A percentile compares a stretch with the other conserved stretches of the same genome.
phyloP scores from a whole-genome alignment of 768 basidiomycete species.

The Mrakia hoshinonis region DNA sequence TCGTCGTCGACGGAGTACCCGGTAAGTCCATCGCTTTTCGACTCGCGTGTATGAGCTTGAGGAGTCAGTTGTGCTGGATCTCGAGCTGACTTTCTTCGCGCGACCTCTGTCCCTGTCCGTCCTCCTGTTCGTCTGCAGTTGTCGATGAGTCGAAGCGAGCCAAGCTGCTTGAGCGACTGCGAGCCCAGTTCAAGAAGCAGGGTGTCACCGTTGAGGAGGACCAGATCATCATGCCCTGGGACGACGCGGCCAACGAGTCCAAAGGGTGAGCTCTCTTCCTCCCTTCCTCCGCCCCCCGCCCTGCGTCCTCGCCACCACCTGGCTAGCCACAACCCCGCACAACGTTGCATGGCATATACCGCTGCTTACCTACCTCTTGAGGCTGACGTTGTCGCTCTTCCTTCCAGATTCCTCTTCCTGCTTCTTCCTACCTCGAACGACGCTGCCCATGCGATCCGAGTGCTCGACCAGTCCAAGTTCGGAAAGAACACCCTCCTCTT shows the following conservation, averaged over 20 bases:
- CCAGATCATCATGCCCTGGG: conserved; percentile 81
- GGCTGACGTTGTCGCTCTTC: too few relatives aligned
- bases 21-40: conserved; percentile 27
- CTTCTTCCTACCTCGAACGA: conserved; percentile 40
- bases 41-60: not conserved
- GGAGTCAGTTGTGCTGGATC: not conserved
- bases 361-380: too few relatives aligned
- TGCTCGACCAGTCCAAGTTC: conserved; percentile 50
- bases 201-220: conserved; percentile 67
- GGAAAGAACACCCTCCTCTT: conserved; percentile 77
- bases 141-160: conserved; percentile 80
- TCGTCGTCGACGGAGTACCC: conserved; percentile 89
- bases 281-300: not conserved
- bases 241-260: conserved; percentile 68
- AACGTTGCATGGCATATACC: too few relatives aligned
- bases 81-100: not conserved
- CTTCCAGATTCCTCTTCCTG: conserved; percentile 65
- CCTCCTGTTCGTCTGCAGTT: conserved; percentile 26
- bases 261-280: conserved; percentile 62
- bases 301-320: not conserved
- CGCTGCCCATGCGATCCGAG: conserved; percentile 40
- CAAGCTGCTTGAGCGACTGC: conserved; percentile 67
- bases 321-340: conserved; percentile 26
- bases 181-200: conserved; percentile 74
- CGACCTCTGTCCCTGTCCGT: not conserved